Evolutionary conservation across 441 rosid species (phyloP), one percentile per base, ranked within the genome.

Genomic region (Croton setiger): DNA sequence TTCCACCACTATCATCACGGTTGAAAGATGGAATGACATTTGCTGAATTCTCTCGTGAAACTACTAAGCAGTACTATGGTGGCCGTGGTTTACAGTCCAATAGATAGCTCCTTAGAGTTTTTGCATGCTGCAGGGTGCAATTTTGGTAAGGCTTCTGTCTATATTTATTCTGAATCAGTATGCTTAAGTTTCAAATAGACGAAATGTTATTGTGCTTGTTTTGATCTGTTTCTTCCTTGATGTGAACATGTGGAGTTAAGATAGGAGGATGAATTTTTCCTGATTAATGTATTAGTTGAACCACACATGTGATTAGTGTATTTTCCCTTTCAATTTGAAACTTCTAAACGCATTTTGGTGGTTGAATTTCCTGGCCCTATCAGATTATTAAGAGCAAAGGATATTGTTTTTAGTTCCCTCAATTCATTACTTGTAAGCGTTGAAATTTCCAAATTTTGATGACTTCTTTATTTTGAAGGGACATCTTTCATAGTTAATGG

Each of bases 1-100:
- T 92, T 62, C 97, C 97, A 52, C 91, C 89, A 48, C 91, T 90
- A 67, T 76, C 79, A 21, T 88, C 80, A 33, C 87, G 97, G 66
- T 60, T 90, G 74, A 91, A 85, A 72, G 97, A 87, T 75, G 97
- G 97, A 63, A 90, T 92, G 97, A 85, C 93, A 43, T 92, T 94
- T 82, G 89, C 96, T 2, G 92, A 91, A 75, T 91, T 91, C 80
- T 75, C 98, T 23, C 84, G 80, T 3, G 86, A 84, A 74, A 94
- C 97, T 17, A 90, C 97, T 21, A 87, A 84, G 82, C 97, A 85
- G 74, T 94, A 94, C 74, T 94, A 85, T 66, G 93, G 98, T 68
- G 90, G 86, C 69, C 79, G 80, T 17, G 98, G 98, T 39, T 84
- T 92, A 72, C 97, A 94, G 60, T 80, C 94, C 67, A 90, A 80